Percentiles rank a stretch among this genome's conserved stretches.
Conservation (phyloP, 768 basidiomycete species). For the Tylopilus plumbeoviolaceoides region DNA sequence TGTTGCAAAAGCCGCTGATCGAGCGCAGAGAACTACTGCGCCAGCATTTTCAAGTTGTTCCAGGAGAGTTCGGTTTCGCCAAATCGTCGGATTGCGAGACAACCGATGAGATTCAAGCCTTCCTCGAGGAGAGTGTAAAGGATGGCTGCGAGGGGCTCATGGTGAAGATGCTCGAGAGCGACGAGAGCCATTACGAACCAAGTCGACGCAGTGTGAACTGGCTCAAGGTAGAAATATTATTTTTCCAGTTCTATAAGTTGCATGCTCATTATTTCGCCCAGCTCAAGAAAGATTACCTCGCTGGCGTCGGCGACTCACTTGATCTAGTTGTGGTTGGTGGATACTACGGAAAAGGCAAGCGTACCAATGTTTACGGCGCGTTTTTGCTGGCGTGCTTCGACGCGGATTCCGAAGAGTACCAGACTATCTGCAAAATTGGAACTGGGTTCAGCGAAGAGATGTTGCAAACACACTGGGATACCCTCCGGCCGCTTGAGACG, state of each 20-base stretch:
- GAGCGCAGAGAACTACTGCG: conserved; percentile 76
- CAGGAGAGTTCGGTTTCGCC: conserved; percentile 91
- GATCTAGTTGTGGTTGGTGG: conserved; percentile 97
- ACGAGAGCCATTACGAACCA: conserved; percentile 92
- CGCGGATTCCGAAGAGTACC: conserved; percentile 87
- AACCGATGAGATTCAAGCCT: conserved; percentile 89
- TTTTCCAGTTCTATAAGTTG: background rate
- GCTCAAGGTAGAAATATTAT: conserved; percentile 71
- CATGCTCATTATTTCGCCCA: conserved; percentile 30
- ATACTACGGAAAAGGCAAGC: conserved; percentile 97
- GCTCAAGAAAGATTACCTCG: conserved; percentile 98
- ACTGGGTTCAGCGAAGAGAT: conserved; percentile 96
- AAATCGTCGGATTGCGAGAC: conserved; percentile 86
- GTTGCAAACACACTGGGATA: conserved; percentile 74
- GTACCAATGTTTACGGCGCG: conserved; percentile 95
- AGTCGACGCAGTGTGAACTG: conserved; percentile 95
- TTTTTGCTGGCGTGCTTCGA: conserved; percentile 98
- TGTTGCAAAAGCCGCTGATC: conserved; percentile 70
- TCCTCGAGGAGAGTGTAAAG: conserved; percentile 95
- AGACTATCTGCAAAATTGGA: conserved; percentile 98
- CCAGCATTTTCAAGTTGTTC: conserved; percentile 75
- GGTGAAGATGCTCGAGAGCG: conserved; percentile 97
- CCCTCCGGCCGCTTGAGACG: conserved; percentile 73
- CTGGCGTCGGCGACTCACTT: conserved; percentile 94
- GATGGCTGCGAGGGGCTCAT: conserved; percentile 99